Evolutionary conservation across 2,329 filamentous ascomycete genomes (phyloP), one percentile per base, ranked within the genome.

Genomic region (Rosellinia necatrix): DNA sequence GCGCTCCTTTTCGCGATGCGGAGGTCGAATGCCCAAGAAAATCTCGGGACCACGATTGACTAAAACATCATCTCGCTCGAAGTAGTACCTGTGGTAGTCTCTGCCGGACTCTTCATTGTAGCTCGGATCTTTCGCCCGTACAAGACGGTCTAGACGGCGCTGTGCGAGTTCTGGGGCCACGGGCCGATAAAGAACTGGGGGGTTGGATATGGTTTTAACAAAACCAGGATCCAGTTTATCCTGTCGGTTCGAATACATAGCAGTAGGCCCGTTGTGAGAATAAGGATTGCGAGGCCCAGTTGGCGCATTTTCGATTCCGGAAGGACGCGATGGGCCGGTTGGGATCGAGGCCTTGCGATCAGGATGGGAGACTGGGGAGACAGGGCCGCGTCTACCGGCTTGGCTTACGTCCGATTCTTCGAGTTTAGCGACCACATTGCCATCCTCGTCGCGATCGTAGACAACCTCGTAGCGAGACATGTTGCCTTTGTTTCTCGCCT

Each of bases 1-100:
- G 29, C 74, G 72, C 67, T 72, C 75, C 46, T 63, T 75, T 64
- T 83, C 80, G 8, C 81, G 74, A 57, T 82, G 79, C 1, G 84
- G 84, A 21, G 83, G 84, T 21, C 84, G 76, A 58, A 88, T 85
- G 13, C 84, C 84, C 43, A 84, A 75, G 66, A 87, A 87, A 32
- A 87, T 84, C 69, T 92, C 89, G 13, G 84, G 84, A 12, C 89
- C 89, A 50, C 86, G 80, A 69, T 92, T 88, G 40, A 92, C 87
- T 50, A 92, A 84, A 5, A 73, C 68, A 57, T 86, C 83, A 1
- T 78, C 80, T 53, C 86, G 76, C 70, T 91, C 88, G 64, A 92
- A 92, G 0, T 86, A 88, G 69, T 90, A 91, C 27, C 89, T 80
- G 68, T 89, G 85, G 72, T 84, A 82, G 48, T 83, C 79, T 49